phyloP scores from a whole-genome alignment of 305 asterid species.

The Fraxinus sp. region DNA sequence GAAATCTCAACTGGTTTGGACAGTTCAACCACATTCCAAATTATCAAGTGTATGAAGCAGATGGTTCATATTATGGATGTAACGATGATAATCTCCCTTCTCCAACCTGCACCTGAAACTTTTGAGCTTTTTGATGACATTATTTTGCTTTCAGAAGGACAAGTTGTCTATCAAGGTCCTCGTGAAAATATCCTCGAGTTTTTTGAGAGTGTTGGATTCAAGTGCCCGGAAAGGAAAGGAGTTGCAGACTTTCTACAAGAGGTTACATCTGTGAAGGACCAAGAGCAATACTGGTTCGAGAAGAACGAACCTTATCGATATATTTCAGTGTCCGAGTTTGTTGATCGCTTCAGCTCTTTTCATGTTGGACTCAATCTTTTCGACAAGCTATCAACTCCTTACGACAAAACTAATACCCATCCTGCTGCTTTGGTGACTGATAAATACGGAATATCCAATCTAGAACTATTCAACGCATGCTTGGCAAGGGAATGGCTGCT shows the following conservation, averaged over 20 bases:
- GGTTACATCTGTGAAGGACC: conserved; percentile 45
- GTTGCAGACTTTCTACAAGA: conserved; percentile 52
- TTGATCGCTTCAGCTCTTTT: conserved; percentile 30
- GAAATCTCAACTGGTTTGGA: conserved; percentile 53
- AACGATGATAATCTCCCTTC: conserved; percentile 48
- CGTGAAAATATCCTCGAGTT: conserved; percentile 40
- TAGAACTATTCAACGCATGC: conserved; percentile 45
- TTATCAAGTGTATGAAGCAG: conserved; percentile 41
- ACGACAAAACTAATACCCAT: conserved; percentile 40
- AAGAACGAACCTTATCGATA: conserved; percentile 33
- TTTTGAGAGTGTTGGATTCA: conserved; percentile 46
- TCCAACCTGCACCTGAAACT: conserved; percentile 57
- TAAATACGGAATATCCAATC: conserved; percentile 44
- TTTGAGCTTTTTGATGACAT: conserved; percentile 54
- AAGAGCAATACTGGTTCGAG: conserved; percentile 48
- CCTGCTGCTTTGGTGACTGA: conserved; percentile 49
- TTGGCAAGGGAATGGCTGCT: conserved; percentile 45
- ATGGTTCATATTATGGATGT: conserved; percentile 42
- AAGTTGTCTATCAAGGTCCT: conserved; percentile 51
- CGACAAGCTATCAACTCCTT: conserved; percentile 34
- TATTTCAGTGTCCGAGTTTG: conserved; percentile 37
- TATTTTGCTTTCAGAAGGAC: conserved; percentile 49
- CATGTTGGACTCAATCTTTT: conserved; percentile 35
- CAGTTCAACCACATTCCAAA: conserved; percentile 51
- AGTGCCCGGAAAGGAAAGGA: conserved; percentile 47